Conservation (phyloP, 2,329 filamentous ascomycete species). For the Nannizziopsis arthrosporioides region DNA sequence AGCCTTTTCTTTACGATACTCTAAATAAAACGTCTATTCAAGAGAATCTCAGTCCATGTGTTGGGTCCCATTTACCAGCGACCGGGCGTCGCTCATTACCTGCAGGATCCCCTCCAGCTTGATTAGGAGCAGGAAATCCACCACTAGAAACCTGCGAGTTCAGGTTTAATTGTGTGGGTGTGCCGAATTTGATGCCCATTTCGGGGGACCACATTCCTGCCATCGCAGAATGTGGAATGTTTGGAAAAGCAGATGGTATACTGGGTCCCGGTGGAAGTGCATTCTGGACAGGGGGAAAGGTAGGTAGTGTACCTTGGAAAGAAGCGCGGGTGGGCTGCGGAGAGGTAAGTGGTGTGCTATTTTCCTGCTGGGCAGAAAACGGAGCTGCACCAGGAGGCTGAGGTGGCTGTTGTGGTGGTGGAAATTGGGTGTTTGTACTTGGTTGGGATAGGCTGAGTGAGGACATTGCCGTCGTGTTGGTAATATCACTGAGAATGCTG, state of each 20-base stretch:
- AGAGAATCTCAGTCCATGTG: slow-evolving; percentile 46
- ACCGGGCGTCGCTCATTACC: slow-evolving; percentile 1
- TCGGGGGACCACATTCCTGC: slow-evolving; percentile 63
- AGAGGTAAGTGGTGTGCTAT: slow-evolving; percentile 32
- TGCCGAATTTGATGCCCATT: slow-evolving; percentile 67
- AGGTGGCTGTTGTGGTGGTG: slow-evolving; percentile 33
- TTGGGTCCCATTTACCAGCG: slow-evolving; percentile 48
- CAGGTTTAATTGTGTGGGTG: slow-evolving; percentile 20
- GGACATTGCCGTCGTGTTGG: slow-evolving; percentile 45
- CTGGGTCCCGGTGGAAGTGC: not conserved
- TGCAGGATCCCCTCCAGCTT: not conserved
- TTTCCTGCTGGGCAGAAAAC: slow-evolving; percentile 23
- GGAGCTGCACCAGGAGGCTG: slow-evolving; percentile 32
- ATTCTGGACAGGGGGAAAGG: slow-evolving; percentile 19
- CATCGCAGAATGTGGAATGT: slow-evolving; percentile 23
- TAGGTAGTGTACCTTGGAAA: slow-evolving; percentile 41
- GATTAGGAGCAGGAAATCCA: slow-evolving; percentile 11
- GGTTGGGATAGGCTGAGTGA: slow-evolving; percentile 43
- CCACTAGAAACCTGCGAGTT: not conserved
- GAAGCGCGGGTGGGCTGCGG: slow-evolving; percentile 36
- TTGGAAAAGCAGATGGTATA: slow-evolving; percentile 6
- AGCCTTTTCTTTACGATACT: not conserved
- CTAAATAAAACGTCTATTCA: slow-evolving; percentile 14
- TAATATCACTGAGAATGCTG: slow-evolving; percentile 39
- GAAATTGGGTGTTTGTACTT: slow-evolving; percentile 13